Evolutionary conservation across 768 basidiomycete species (phyloP), one percentile per base, ranked within the genome.

Genomic region (Phylloporus rhodoxanthus): DNA sequence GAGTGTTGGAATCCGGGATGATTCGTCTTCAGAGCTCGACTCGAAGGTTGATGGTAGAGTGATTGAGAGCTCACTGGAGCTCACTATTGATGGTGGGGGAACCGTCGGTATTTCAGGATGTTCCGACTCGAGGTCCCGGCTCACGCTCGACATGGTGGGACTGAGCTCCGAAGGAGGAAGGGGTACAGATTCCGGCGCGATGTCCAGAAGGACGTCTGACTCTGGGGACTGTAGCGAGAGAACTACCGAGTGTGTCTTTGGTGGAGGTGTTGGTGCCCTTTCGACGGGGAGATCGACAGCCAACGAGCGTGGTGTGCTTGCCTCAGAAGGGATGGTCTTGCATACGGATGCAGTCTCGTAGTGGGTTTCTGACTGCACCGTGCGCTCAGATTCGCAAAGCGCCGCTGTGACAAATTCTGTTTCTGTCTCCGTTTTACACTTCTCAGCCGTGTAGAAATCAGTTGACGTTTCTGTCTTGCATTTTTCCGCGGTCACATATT

Each of bases 401-500:
- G 75, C 75, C 4, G 78, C 79, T 2, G 74, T 75, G 17, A 74
- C 62, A 41, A 73, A 73, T 32, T 79, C 79, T 7, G 76, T 75
- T 47, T 66, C 65, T 1, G 56, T 54, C 39, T 65, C 62, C 2
- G 56, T 52, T 50, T 59, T 62, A 26, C 74, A 70, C 15, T 56
- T 46, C 42, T 77, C 73, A 20, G 76, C 78, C 14, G 72, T 74
- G 26, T 72, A 69, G 47, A 73, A 71, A 47, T 77, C 77, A 3
- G 74, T 74, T 20, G 71, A 67, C 5, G 61, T 61, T 36, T 74
- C 73, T 8, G 73, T 68, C 29, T 68, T 61, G 57, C 77, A 78
- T 15, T 74, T 67, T 20, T 75, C 68, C 33, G 71, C 81, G 17
- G 80, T 82, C 26, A 69, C 64, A 51, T 77, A 86, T 48, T 75